These are phyloP conservation scores for Parafenestella ontariensis DNA, from an alignment of 2,329 filamentous ascomycete species.

Conservation along the genomic window DNA sequence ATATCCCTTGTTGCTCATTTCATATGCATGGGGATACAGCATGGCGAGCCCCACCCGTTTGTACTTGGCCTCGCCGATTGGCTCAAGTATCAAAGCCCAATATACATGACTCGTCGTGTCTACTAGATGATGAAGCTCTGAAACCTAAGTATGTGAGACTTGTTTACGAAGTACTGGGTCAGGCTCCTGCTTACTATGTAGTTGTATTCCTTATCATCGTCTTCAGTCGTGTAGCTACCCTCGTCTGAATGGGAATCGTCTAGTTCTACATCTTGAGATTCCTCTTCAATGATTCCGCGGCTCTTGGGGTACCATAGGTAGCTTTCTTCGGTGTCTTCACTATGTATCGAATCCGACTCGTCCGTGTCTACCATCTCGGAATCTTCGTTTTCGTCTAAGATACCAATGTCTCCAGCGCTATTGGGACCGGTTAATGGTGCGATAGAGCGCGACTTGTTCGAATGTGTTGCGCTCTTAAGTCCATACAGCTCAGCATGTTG, in stretches of 20 bases:
- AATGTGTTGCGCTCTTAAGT: too few species aligned
- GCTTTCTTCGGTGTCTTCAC: too few species aligned
- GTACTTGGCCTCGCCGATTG: background rate
- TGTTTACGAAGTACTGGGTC: background rate
- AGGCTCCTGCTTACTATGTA: background rate
- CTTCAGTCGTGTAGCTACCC: background rate
- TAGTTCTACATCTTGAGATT: background rate
- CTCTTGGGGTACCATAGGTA: background rate
- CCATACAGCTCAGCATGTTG: too few species aligned
- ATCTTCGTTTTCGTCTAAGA: too few species aligned
- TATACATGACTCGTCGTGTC: background rate
- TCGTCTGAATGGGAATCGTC: background rate
- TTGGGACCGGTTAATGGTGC: too few species aligned
- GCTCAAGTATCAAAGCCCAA: conserved; percentile 3
- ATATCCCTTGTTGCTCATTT: background rate
- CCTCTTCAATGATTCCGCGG: background rate
- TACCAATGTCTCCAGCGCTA: too few species aligned
- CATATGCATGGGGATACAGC: conserved; percentile 2
- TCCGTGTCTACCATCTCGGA: too few species aligned
- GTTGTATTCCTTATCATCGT: background rate
- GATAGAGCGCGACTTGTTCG: too few species aligned
- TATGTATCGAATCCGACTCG: too few species aligned
- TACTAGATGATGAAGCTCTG: background rate
- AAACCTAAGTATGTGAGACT: background rate
- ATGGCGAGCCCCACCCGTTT: conserved; percentile 6